Conservation (phyloP, 352 stramenopile genomes). For the Globisporangium sylvaticum region DNA sequence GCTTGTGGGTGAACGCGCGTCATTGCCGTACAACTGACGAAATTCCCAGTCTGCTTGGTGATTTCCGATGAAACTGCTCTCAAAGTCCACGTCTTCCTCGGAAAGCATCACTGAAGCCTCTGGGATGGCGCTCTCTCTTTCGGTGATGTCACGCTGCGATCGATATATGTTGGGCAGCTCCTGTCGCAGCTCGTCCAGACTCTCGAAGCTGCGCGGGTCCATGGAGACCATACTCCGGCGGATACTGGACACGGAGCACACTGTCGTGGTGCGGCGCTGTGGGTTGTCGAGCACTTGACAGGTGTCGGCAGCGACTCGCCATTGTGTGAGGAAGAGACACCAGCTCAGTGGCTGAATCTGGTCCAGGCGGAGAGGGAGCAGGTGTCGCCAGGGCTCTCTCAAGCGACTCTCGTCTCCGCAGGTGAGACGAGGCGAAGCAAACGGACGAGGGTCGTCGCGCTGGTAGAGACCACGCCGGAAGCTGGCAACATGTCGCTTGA, state of each 20-base stretch:
- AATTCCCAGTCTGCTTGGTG: background rate
- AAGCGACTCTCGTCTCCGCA: background rate
- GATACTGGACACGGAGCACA: slow-evolving; percentile 33
- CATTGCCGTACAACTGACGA: background rate
- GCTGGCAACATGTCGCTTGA: slow-evolving; percentile 32
- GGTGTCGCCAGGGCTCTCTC: slow-evolving; percentile 22
- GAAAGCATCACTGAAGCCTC: background rate
- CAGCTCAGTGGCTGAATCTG: slow-evolving; percentile 45
- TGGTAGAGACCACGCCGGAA: slow-evolving; percentile 14
- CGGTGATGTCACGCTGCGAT: slow-evolving; percentile 8
- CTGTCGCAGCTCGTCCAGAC: slow-evolving; percentile 40
- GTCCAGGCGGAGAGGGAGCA: slow-evolving; percentile 31
- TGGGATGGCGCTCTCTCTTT: background rate
- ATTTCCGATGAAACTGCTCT: background rate
- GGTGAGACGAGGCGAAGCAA: background rate
- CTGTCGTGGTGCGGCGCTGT: slow-evolving; percentile 12
- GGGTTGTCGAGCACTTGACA: background rate
- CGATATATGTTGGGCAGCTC: slow-evolving; percentile 32
- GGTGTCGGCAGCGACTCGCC: slow-evolving; percentile 28
- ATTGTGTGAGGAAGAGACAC: slow-evolving; percentile 50
- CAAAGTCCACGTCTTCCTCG: slow-evolving; percentile 6
- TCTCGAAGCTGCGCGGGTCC: slow-evolving; percentile 38
- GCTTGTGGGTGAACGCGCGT: background rate
- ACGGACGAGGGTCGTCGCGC: background rate
- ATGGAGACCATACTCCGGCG: slow-evolving; percentile 24